Percentiles rank a stretch among this genome's conserved stretches.
These are phyloP conservation scores for Fomes fomentarius DNA, from an alignment of 1,284 basidiomycete species.

Conservation along the genomic window DNA sequence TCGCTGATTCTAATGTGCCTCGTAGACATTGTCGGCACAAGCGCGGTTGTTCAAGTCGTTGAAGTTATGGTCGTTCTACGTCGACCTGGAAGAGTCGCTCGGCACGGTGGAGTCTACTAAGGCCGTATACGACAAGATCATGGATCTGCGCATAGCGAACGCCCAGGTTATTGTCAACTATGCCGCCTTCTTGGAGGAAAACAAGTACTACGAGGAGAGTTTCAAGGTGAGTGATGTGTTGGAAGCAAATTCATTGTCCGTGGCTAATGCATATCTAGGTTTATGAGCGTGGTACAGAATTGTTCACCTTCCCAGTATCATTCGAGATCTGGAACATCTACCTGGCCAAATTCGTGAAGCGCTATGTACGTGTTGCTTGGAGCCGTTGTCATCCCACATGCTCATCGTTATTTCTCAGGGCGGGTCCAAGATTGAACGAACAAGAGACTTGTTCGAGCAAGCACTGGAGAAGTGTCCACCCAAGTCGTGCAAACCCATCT, in stretches of 20 bases:
- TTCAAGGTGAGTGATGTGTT: slow-evolving; percentile 79
- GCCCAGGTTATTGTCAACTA: slow-evolving; percentile 98
- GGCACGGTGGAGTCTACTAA: slow-evolving; percentile 93
- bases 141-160: slow-evolving; percentile 98
- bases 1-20: background rate
- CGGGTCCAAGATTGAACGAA: slow-evolving; percentile 92
- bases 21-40: slow-evolving; percentile 82
- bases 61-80: slow-evolving; percentile 99
- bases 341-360: slow-evolving; percentile 94
- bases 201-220: slow-evolving; percentile 97
- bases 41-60: slow-evolving; percentile 94
- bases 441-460: slow-evolving; percentile 97
- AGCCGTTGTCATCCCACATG: too few relatives aligned
- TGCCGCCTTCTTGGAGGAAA: slow-evolving; percentile 95
- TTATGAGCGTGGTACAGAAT: slow-evolving; percentile 96
- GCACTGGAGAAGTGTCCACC: slow-evolving; percentile 95
- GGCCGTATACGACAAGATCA: slow-evolving; percentile 94
- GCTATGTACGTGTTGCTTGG: slow-evolving; percentile 70
- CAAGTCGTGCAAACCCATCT: slow-evolving; percentile 94
- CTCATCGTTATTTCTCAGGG: slow-evolving; percentile 50
- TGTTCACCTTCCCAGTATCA: slow-evolving; percentile 97
- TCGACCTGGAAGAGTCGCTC: slow-evolving; percentile 96
- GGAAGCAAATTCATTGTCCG: too few relatives aligned
- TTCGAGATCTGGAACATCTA: slow-evolving; percentile 99
- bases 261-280: too few relatives aligned